Evolutionary conservation across 108 stramenopile species (phyloP).

Genomic region (Epipyxis sp.): DNA sequence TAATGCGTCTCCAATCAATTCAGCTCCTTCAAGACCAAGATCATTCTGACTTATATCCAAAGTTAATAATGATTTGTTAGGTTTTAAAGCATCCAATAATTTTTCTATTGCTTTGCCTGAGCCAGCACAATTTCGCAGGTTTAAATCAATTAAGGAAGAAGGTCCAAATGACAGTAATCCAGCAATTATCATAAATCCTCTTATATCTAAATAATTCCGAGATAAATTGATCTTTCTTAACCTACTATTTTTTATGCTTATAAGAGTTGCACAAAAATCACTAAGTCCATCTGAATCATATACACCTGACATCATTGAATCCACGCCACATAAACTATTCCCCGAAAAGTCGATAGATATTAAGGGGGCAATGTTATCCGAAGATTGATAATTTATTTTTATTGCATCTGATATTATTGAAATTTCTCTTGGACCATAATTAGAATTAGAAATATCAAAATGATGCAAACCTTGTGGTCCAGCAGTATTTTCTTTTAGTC

Average conservation of each 20-base stretch:
- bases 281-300: background rate
- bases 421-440: background rate
- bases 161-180: background rate
- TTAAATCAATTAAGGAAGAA: background rate
- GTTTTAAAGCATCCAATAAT: background rate
- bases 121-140: background rate
- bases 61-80: background rate
- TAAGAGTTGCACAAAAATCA: slow-evolving; percentile 3
- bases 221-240: background rate
- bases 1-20: background rate
- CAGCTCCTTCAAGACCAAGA: background rate
- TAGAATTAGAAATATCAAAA: background rate
- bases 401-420: background rate
- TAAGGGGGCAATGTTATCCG: background rate
- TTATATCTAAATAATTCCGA: background rate
- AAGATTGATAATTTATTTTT: background rate
- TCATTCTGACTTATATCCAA: background rate
- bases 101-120: background rate
- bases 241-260: background rate
- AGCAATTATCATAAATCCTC: background rate
- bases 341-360: background rate
- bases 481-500: background rate
- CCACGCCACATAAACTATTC: background rate
- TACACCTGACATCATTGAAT: background rate
- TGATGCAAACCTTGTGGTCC: background rate